Evolutionary conservation across 768 basidiomycete species (phyloP).

Genomic region (Dioszegia aurantiaca): DNA sequence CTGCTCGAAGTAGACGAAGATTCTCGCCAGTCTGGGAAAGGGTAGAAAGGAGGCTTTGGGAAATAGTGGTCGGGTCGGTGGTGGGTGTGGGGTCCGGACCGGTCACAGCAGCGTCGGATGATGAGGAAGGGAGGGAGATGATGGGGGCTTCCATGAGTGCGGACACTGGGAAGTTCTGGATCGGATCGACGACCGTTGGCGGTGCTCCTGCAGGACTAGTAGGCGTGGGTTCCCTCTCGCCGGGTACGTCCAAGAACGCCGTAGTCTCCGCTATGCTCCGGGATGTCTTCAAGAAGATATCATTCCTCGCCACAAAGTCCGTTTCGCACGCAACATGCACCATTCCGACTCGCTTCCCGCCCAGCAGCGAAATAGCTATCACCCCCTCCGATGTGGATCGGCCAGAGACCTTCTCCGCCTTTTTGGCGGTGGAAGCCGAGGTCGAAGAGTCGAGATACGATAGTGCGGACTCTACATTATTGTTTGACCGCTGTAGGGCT

Average conservation of each 20-base stretch:
- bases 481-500: constrained; percentile 71
- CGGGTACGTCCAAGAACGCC: constrained; percentile 64
- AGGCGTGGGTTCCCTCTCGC: neutral
- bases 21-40: constrained; percentile 52
- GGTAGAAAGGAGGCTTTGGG: constrained; percentile 61
- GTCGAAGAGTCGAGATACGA: constrained; percentile 74
- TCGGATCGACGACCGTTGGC: constrained; percentile 39
- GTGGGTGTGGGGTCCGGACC: constrained; percentile 58
- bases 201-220: neutral
- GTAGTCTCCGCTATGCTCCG: constrained; percentile 78
- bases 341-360: constrained; percentile 73
- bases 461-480: constrained; percentile 71
- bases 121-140: constrained; percentile 57
- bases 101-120: constrained; percentile 2
- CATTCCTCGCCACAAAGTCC: constrained; percentile 87
- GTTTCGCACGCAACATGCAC: constrained; percentile 95
- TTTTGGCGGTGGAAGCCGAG: constrained; percentile 63
- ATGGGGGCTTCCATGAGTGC: constrained; percentile 65
- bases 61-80: constrained; percentile 67
- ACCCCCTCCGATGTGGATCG: constrained; percentile 74
- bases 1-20: constrained; percentile 51
- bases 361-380: constrained; percentile 70
- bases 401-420: constrained; percentile 78
- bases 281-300: constrained; percentile 72
- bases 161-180: constrained; percentile 60